phyloP scores from a whole-genome alignment of 2,329 filamentous ascomycete species.

The Coleophoma cylindrospora region DNA sequence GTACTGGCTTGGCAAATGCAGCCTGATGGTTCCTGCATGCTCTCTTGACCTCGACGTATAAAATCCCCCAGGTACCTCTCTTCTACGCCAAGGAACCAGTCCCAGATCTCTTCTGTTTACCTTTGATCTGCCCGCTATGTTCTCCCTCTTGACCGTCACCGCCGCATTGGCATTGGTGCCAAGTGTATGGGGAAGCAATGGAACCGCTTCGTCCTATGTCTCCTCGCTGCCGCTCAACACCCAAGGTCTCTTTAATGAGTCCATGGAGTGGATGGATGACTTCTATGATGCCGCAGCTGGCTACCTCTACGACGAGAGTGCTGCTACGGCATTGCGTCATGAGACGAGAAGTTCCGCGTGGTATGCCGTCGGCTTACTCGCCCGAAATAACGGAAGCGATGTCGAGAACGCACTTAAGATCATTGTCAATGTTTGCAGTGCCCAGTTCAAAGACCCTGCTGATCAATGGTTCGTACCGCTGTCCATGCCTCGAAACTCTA shows the following conservation, averaged over 20 bases:
- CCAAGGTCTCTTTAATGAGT: conserved; percentile 38
- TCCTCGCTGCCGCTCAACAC: conserved; percentile 21
- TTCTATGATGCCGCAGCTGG: conserved; percentile 46
- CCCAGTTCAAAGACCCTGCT: conserved; percentile 44
- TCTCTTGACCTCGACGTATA: too few species aligned
- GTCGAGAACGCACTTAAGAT: conserved; percentile 45
- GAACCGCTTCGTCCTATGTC: conserved; percentile 9
- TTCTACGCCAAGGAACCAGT: too few species aligned
- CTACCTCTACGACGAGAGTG: conserved; percentile 47
- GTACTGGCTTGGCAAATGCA: too few species aligned
- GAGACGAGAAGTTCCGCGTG: conserved; percentile 52
- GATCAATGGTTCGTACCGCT: conserved; percentile 45
- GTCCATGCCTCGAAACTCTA: conserved; percentile 4
- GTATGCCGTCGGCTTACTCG: conserved; percentile 54
- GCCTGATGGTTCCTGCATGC: too few species aligned
- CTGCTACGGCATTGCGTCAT: conserved; percentile 41
- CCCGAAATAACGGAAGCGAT: conserved; percentile 46
- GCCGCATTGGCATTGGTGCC: not conserved
- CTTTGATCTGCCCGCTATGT: not conserved
- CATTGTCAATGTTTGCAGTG: conserved; percentile 45
- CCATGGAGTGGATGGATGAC: conserved; percentile 50
- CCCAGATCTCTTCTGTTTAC: too few species aligned
- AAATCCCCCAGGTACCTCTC: too few species aligned
- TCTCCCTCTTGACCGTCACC: not conserved
- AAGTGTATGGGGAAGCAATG: not conserved